Evolutionary conservation across 1,139 yeast genomes (phyloP).

Genomic region (Yamadazyma friedrichii): DNA sequence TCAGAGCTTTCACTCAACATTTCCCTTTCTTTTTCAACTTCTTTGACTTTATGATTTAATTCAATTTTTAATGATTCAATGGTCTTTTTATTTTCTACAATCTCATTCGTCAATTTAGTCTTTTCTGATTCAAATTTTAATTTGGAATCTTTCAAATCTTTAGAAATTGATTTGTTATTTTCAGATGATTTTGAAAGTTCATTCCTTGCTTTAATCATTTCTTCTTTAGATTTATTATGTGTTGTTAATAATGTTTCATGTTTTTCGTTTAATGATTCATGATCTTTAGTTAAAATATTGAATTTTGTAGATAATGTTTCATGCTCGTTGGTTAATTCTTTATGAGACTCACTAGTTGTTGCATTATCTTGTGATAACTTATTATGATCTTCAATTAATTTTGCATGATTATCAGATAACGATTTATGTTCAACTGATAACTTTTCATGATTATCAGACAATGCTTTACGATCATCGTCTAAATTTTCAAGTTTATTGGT

Average conservation of each 20-base stretch:
- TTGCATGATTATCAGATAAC: background rate
- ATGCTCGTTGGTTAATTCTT: background rate
- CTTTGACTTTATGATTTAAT: slow-evolving; percentile 32
- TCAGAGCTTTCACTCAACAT: slow-evolving; percentile 50
- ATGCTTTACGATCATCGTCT: background rate
- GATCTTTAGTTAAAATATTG: background rate
- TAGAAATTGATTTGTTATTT: slow-evolving; percentile 4
- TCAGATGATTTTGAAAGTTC: slow-evolving; percentile 3
- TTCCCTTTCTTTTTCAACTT: slow-evolving; percentile 50
- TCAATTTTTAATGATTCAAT: slow-evolving; percentile 15
- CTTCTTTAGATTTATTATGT: background rate
- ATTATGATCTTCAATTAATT: background rate
- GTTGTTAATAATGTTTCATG: background rate
- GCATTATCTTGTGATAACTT: background rate
- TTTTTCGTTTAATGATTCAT: background rate
- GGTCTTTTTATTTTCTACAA: slow-evolving; percentile 5
- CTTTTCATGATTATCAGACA: background rate
- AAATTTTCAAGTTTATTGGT: background rate
- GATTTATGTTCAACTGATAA: background rate
- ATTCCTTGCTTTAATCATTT: slow-evolving; percentile 2
- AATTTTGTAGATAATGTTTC: background rate
- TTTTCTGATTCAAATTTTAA: slow-evolving; percentile 8
- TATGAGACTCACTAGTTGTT: background rate
- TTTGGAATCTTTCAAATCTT: slow-evolving; percentile 8
- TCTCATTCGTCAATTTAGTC: slow-evolving; percentile 1